Conservation (phyloP, 768 basidiomycete species). For the Mycena galericulata region DNA sequence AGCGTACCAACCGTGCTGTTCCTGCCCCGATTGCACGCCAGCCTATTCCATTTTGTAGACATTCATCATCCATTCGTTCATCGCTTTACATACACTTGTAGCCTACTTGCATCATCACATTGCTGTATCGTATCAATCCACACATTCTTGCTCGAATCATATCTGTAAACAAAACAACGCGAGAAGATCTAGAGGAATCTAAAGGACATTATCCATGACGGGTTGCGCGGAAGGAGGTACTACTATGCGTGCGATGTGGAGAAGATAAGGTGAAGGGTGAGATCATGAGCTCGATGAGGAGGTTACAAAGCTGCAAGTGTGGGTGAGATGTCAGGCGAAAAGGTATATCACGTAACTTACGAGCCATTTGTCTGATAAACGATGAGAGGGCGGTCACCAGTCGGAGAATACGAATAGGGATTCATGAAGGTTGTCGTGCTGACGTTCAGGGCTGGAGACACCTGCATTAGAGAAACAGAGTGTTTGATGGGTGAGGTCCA, state of each 20-base stretch:
- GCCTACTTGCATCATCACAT: slow-evolving; percentile 29
- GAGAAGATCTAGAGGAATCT: background rate
- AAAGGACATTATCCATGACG: too few species aligned
- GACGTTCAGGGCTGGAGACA: background rate
- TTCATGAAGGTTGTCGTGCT: background rate
- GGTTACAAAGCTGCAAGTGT: background rate
- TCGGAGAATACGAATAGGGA: background rate
- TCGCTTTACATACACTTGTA: slow-evolving; percentile 23
- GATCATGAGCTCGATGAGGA: slow-evolving; percentile 1
- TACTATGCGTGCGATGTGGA: slow-evolving; percentile 5
- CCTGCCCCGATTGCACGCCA: slow-evolving; percentile 19
- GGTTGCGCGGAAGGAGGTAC: slow-evolving; percentile 14
- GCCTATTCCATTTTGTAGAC: slow-evolving; percentile 25
- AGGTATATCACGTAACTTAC: slow-evolving; percentile 11
- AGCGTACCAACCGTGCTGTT: slow-evolving; percentile 5
- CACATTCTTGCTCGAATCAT: slow-evolving; percentile 15
- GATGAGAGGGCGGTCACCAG: slow-evolving; percentile 3
- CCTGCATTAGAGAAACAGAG: background rate
- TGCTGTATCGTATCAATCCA: slow-evolving; percentile 30
- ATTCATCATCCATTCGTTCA: slow-evolving; percentile 3
- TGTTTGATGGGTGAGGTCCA: slow-evolving; percentile 27
- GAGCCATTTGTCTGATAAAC: background rate
- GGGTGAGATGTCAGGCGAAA: background rate
- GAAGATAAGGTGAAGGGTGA: slow-evolving; percentile 18
- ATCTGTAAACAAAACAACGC: slow-evolving; percentile 12